A percentile compares a stretch with the other conserved stretches of the same genome.
Evolutionary conservation across 768 basidiomycete species (phyloP).

Genomic region (Grammothele lineata): DNA sequence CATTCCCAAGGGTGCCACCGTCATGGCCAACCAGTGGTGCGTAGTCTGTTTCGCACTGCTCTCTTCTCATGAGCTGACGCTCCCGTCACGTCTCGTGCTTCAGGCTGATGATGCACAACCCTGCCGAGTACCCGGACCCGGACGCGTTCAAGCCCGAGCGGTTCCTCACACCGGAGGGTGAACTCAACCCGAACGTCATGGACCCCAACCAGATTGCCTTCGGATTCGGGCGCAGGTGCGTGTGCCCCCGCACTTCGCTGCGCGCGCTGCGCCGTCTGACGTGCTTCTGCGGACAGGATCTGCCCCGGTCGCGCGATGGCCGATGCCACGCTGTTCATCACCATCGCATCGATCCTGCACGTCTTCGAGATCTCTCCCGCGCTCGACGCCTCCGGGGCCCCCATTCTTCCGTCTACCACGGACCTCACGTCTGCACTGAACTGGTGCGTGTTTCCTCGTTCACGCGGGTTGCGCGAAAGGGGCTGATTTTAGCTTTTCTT

Average conservation of each 20-base stretch:
- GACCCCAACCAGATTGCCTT: slow-evolving; percentile 6
- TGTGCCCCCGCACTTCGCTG: background rate
- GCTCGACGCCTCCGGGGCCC: background rate
- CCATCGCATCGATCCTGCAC: slow-evolving; percentile 12
- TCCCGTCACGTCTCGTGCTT: too few species aligned
- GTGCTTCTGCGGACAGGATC: background rate
- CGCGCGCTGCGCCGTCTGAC: background rate
- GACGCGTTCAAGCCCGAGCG: slow-evolving; percentile 46
- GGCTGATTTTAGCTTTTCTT: too few species aligned
- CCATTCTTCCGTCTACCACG: too few species aligned
- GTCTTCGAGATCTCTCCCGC: slow-evolving; percentile 6
- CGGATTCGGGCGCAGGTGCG: slow-evolving; percentile 4
- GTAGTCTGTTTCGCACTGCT: background rate
- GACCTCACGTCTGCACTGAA: too few species aligned
- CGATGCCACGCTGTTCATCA: slow-evolving; percentile 8
- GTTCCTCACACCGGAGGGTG: slow-evolving; percentile 29
- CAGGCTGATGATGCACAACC: slow-evolving; percentile 19
- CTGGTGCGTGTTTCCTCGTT: too few species aligned
- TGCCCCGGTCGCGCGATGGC: slow-evolving; percentile 19
- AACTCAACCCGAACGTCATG: background rate
- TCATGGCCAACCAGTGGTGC: slow-evolving; percentile 15
- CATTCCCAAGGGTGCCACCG: slow-evolving; percentile 19
- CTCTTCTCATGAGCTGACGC: background rate
- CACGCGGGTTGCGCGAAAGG: too few species aligned
- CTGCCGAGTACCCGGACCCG: slow-evolving; percentile 35